Base-by-base conservation (phyloP, 129 eudicot species). In the Centella asiatica region DNA sequence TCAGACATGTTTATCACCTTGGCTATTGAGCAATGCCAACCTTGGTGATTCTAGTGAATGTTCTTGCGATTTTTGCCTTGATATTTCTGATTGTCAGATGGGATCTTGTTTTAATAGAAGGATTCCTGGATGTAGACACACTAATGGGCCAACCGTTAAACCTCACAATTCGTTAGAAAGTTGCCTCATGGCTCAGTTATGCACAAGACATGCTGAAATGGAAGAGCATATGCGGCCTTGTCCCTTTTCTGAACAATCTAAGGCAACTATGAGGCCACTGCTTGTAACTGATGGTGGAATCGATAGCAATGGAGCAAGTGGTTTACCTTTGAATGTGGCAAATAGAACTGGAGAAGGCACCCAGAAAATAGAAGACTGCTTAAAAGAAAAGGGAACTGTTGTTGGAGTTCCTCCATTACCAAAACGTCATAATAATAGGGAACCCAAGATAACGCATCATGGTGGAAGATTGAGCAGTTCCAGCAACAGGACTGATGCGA, bases 121-220 rank as follows among this genome's bases (percentile, higher is more conserved):
- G 64, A 28, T 22, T 47, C 48, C 80, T 71, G 79, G 86, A 70
- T 63, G 84, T 73, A 69, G 70, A 72, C 36, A 52, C 69, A 37
- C 26, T 29, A 70, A 49, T 17, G 54, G 66, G 46, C 69, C 65
- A 47, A 48, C 57, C 10, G 6, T 81, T 53, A 84, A 74, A 66
- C 99, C 86, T 31, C 60, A 66, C 54, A 87, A 54, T 63, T 87
- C 96, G n/a, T 77, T 84, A 51, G 88, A 92, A 61, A 84, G 90
- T 59, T 84, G 96, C 70, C 74, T 87, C 24, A 76, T 84, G 88
- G 94, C 96, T 78, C 95, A 89, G 74, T 72, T 88, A 62, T 82
- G 77, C 66, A 70, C 55, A 55, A 87, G 77, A 33, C 80, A 77
- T 57, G 81, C 65, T 55, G 83, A 79, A 65, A 60, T 69, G 78